These are phyloP conservation scores for Fusarium miscanthi DNA, from an alignment of 2,329 filamentous ascomycete species.

Conservation along the genomic window DNA sequence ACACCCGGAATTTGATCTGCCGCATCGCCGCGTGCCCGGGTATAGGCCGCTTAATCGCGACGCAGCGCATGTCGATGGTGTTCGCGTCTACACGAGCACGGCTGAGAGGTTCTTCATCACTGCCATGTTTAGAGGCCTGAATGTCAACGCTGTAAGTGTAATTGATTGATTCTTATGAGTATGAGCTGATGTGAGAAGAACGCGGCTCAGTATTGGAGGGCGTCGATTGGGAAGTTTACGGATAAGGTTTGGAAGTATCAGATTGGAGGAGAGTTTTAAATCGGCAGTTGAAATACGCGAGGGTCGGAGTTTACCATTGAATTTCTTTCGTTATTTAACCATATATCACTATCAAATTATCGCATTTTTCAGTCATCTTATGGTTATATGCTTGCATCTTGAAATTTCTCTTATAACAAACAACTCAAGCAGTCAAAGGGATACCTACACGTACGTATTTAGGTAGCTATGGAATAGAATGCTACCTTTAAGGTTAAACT, in stretches of 20 bases:
- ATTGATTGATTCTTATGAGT: fast-evolving
- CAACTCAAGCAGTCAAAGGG: neutral
- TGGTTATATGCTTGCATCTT: fast-evolving
- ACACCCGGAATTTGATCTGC: slow-evolving; percentile 13
- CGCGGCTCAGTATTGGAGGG: slow-evolving; percentile 29
- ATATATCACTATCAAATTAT: fast-evolving
- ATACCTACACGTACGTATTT: too few relatives aligned
- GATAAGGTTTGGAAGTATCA: slow-evolving; percentile 28
- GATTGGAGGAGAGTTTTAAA: slow-evolving; percentile 28
- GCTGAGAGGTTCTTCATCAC: slow-evolving; percentile 21
- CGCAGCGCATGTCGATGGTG: neutral
- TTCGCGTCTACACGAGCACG: slow-evolving; percentile 15
- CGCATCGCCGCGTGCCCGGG: slow-evolving; percentile 23
- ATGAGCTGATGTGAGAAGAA: neutral
- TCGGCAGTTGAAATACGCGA: fast-evolving
- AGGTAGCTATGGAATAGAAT: too few relatives aligned
- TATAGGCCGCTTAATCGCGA: slow-evolving; percentile 18
- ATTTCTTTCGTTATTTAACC: neutral
- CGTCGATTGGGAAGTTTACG: slow-evolving; percentile 19
- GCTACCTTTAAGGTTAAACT: too few relatives aligned
- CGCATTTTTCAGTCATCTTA: fast-evolving
- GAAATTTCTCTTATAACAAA: fast-evolving
- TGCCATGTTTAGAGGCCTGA: slow-evolving; percentile 21
- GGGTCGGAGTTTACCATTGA: neutral
- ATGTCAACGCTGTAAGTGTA: slow-evolving; percentile 19